These are phyloP conservation scores for Gossypium mustelinum DNA, from an alignment of 345 rosid species.

Conservation along the genomic window DNA sequence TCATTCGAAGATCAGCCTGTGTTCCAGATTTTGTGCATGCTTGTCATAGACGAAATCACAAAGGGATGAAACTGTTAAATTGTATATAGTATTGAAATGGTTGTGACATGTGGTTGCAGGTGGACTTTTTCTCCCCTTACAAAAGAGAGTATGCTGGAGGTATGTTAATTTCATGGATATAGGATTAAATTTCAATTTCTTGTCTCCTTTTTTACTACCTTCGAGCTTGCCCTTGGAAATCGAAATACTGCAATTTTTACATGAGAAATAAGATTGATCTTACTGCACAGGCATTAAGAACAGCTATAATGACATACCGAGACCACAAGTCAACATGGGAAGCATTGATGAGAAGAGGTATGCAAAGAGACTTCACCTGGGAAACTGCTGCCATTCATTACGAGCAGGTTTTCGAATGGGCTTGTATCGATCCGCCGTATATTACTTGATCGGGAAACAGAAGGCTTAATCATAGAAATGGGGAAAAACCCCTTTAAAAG, in stretches of 20 bases:
- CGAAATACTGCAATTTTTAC: background rate
- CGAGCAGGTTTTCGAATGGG: conserved; percentile 91
- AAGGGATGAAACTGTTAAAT: background rate
- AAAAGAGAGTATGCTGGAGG: conserved; percentile 71
- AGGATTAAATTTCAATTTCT: background rate
- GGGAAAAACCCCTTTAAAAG: background rate
- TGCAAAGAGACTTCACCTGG: conserved; percentile 71
- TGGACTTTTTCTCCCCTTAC: conserved; percentile 83
- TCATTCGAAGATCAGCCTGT: background rate
- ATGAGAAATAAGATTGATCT: background rate
- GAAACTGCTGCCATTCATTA: conserved; percentile 81
- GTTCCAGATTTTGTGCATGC: background rate
- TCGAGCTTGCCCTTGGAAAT: background rate
- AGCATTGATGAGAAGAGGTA: conserved; percentile 76
- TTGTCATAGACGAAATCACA: background rate
- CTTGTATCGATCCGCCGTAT: conserved; percentile 67
- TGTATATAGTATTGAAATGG: background rate
- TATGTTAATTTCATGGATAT: conserved; percentile 28
- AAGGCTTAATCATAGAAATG: background rate
- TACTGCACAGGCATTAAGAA: conserved; percentile 50
- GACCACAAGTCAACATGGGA: conserved; percentile 71
- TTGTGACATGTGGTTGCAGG: conserved; percentile 37
- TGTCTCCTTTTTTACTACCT: background rate
- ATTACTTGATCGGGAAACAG: conserved; percentile 26
- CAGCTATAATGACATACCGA: conserved; percentile 62